These are phyloP conservation scores for Calonectria crousiana DNA, from an alignment of 2,329 filamentous ascomycete species.

Conservation along the genomic window DNA sequence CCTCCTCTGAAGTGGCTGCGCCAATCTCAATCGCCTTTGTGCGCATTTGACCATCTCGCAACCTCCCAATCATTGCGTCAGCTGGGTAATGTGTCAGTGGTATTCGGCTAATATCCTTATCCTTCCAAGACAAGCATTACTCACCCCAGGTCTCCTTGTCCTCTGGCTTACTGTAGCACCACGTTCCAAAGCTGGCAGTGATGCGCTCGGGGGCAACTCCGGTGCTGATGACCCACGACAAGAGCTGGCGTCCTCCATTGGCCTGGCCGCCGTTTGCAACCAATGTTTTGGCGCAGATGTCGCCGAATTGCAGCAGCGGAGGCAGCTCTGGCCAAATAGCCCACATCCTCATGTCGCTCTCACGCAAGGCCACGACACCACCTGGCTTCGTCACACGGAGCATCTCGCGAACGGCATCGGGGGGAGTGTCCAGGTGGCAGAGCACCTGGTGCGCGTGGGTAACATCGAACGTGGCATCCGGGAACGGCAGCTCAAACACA, in stretches of 20 bases:
- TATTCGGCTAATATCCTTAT: not conserved
- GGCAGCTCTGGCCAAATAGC: constrained; percentile 45
- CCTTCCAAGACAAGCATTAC: not conserved
- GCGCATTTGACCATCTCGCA: constrained; percentile 40
- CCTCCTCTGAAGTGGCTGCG: constrained; percentile 37
- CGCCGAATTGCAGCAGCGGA: constrained; percentile 39
- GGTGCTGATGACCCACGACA: constrained; percentile 44
- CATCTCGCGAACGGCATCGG: constrained; percentile 54
- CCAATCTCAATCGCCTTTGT: constrained; percentile 42
- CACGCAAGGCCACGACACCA: constrained; percentile 54
- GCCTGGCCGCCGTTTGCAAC: constrained; percentile 42
- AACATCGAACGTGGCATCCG: constrained; percentile 56
- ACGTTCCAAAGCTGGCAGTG: constrained; percentile 43
- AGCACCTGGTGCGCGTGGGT: constrained; percentile 59
- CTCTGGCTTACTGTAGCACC: constrained; percentile 43
- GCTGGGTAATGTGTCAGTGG: constrained; percentile 33
- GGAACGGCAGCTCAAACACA: constrained; percentile 51
- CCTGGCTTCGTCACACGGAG: constrained; percentile 57
- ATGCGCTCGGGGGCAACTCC: constrained; percentile 40
- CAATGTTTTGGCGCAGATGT: constrained; percentile 35
- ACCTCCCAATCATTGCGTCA: constrained; percentile 41
- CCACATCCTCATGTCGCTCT: constrained; percentile 47
- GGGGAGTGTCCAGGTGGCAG: constrained; percentile 52
- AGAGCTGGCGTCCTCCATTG: constrained; percentile 44
- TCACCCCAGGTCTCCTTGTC: constrained; percentile 45